phyloP scores from a whole-genome alignment of 495 filamentous ascomycete genomes.

The Apiosordaria backusii region DNA sequence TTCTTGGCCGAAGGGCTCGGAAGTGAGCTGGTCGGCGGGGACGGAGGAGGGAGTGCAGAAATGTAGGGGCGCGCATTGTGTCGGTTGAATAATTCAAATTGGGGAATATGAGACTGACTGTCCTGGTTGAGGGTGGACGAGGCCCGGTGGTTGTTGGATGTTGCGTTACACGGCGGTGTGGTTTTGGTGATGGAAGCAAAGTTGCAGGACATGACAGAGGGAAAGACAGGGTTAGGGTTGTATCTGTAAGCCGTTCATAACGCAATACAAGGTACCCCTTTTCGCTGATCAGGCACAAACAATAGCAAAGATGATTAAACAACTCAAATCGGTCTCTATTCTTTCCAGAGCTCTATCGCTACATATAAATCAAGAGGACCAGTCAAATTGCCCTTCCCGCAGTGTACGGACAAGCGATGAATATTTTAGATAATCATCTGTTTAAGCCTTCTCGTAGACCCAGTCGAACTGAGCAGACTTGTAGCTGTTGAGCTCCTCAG shows the following conservation, averaged over 20 bases:
- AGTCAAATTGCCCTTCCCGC: neutral
- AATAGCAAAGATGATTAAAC: neutral
- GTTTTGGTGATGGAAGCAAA: neutral
- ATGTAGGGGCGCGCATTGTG: neutral
- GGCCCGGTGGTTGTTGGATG: neutral
- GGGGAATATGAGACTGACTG: neutral
- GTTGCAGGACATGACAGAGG: neutral
- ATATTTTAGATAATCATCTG: neutral
- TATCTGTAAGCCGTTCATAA: neutral
- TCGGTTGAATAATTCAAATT: neutral
- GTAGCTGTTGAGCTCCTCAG: constrained; percentile 75
- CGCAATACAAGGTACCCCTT: neutral
- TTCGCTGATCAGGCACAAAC: neutral
- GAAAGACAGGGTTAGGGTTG: neutral
- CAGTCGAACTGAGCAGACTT: constrained; percentile 77
- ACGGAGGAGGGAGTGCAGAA: neutral
- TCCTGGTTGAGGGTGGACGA: neutral
- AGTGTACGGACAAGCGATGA: neutral
- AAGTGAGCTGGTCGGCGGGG: neutral
- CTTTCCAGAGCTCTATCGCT: neutral
- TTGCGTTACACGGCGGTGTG: neutral
- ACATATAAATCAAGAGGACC: neutral
- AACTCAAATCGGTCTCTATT: neutral
- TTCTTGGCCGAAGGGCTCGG: neutral
- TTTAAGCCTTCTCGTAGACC: constrained; percentile 80